Evolutionary conservation across 371 early-diverging fungal genomes (phyloP), one percentile per base, ranked within the genome.

Genomic region (Mortierella polycephala): DNA sequence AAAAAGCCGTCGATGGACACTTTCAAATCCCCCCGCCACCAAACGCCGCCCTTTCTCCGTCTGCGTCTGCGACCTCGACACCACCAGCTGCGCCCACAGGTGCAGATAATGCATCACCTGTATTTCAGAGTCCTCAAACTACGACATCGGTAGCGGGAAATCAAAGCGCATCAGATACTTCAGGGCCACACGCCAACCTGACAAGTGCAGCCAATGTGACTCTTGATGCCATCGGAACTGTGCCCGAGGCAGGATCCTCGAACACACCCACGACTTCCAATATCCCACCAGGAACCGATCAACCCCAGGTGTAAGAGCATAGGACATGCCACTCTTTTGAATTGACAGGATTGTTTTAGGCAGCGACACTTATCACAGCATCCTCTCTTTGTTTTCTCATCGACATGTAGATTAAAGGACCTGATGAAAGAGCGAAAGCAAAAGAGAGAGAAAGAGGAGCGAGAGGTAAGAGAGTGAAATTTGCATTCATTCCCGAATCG

Each of bases 381-480:
- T 5, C 16, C 14, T 52, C 10, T n/a, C 5, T 45, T 30, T 14
- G 16, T 41, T 5, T 13, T 4, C 20, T 0, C 16, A n/a, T 42
- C 7, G 60, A 44, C n/a, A 11, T 14, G 0, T 67, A 80, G 81
- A 23, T 20, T 80, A 45, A 80, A 80, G 49, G 71, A 74, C 3
- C 56, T 74, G 21, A 69, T 80, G 74, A 71, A 75, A 37, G 75
- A 80, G 39, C 65, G 81, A 13, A 72, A 74, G 50, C 21, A 68
- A 60, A 74, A 75, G 39, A 65, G 75, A 8, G 75, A 81, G 46
- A 64, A 71, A 57, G 81, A 81, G 52, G 81, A 81, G 20, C 20
- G 55, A 46, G 75, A 81, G 58, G 75, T 75, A 56, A 20, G 60
- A 5, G 39, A 14, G 3, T 40, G 49, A 49, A 21, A 13, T 41